Evolutionary conservation across 2,329 filamentous ascomycete genomes (phyloP).

Genomic region (Colletotrichum chlorophyti): DNA sequence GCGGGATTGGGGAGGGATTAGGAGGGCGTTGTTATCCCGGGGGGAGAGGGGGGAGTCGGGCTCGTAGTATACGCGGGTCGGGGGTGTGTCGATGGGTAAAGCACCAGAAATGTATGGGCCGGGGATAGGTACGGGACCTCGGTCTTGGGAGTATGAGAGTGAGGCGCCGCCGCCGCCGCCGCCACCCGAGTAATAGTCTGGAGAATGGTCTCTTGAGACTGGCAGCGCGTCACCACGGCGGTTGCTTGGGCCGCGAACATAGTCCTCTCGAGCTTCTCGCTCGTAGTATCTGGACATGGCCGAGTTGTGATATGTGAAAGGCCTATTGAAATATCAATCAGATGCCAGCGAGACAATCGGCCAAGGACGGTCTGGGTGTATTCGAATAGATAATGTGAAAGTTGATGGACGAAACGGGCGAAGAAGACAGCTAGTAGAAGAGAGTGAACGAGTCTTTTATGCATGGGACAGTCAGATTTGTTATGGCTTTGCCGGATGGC

Average conservation of each 20-base stretch:
- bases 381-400: too few species aligned
- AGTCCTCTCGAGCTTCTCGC: conserved; percentile 38
- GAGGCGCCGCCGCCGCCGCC: too few species aligned
- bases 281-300: conserved; percentile 37
- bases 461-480: background rate
- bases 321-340: background rate
- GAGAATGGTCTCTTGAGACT: conserved; percentile 33
- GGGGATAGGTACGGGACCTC: background rate
- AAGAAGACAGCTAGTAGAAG: background rate
- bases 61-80: conserved; percentile 4
- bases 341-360: too few species aligned
- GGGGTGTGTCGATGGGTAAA: background rate
- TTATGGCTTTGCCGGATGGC: background rate
- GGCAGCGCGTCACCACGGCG: conserved; percentile 33
- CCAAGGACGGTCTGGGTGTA: too few species aligned
- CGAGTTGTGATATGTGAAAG: too few species aligned
- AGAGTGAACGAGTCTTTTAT: background rate
- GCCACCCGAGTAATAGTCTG: conserved; percentile 40
- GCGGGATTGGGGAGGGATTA: background rate
- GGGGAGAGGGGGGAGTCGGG: conserved; percentile 6
- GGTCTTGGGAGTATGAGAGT: conserved; percentile 3
- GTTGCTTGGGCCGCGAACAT: conserved; percentile 31
- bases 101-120: conserved; percentile 19
- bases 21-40: conserved; percentile 5
- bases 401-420: background rate